A percentile compares a stretch with the other conserved stretches of the same genome.
Evolutionary conservation across 1,139 yeast species (phyloP).

Genomic region (Lodderomyces beijingensis): DNA sequence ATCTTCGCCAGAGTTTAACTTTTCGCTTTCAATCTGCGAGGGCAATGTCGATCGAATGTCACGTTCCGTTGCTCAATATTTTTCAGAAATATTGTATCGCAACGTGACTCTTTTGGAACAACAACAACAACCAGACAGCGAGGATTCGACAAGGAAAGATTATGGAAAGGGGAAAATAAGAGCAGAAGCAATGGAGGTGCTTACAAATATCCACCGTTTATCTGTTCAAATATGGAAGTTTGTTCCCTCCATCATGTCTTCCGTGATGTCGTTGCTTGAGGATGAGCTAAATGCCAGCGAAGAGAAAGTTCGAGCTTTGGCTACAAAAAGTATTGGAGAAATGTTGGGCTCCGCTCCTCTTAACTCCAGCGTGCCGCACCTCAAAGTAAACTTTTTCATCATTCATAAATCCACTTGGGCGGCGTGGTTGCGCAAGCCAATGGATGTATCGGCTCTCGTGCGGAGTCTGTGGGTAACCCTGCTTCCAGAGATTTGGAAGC

Average conservation of each 20-base stretch:
- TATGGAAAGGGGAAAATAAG: constrained; percentile 3
- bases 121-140: constrained; percentile 14
- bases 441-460: constrained; percentile 64
- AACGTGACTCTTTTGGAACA: constrained; percentile 27
- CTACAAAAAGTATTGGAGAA: constrained; percentile 70
- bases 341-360: constrained; percentile 44
- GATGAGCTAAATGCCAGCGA: constrained; percentile 78
- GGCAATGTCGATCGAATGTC: constrained; percentile 72
- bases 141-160: constrained; percentile 2
- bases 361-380: constrained; percentile 16
- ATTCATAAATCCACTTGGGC: constrained; percentile 61
- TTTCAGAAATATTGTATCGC: constrained; percentile 70
- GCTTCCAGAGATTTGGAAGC: constrained; percentile 27
- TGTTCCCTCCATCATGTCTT: constrained; percentile 68
- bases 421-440: constrained; percentile 68
- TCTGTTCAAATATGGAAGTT: constrained; percentile 70
- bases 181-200: constrained; percentile 34
- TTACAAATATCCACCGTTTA: constrained; percentile 58
- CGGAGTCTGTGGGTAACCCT: constrained; percentile 69
- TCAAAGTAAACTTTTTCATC: constrained; percentile 52
- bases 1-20: constrained; percentile 57
- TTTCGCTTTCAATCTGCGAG: constrained; percentile 67
- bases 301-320: constrained; percentile 55
- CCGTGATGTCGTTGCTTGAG: constrained; percentile 76
- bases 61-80: constrained; percentile 72